phyloP scores from a whole-genome alignment of 2,329 filamentous ascomycete species.

The Xylariaceae sp. region DNA sequence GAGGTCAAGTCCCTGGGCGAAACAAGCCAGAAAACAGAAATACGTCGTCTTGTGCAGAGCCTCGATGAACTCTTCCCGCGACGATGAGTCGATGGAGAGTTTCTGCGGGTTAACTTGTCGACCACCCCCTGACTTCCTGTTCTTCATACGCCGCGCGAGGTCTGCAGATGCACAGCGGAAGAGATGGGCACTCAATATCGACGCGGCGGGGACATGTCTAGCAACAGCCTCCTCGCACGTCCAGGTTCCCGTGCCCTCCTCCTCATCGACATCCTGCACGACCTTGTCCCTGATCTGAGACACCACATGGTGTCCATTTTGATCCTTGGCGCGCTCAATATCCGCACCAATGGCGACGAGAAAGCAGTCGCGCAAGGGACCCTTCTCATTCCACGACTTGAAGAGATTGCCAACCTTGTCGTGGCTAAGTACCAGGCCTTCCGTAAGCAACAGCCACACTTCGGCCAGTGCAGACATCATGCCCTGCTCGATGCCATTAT shows the following conservation, averaged over 20 bases:
- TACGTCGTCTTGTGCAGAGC: slow-evolving; percentile 68
- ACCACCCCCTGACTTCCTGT: slow-evolving; percentile 55
- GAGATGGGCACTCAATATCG: slow-evolving; percentile 67
- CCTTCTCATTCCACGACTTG: slow-evolving; percentile 63
- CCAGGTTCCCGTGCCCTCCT: slow-evolving; percentile 73
- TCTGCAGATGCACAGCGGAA: slow-evolving; percentile 70
- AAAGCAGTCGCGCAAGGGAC: slow-evolving; percentile 65
- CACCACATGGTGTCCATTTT: slow-evolving; percentile 58
- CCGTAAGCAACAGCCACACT: slow-evolving; percentile 68
- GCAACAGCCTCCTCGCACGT: slow-evolving; percentile 66
- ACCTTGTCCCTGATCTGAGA: slow-evolving; percentile 72
- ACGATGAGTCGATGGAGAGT: slow-evolving; percentile 34
- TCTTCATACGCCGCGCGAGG: slow-evolving; percentile 59
- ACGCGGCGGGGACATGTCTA: slow-evolving; percentile 69
- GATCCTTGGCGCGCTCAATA: slow-evolving; percentile 59
- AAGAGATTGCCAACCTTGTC: slow-evolving; percentile 68
- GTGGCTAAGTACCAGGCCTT: slow-evolving; percentile 62
- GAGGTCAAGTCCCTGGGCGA: slow-evolving; percentile 70
- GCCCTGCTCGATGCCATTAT: slow-evolving; percentile 77
- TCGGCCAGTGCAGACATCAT: slow-evolving; percentile 72
- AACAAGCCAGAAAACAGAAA: slow-evolving; percentile 65
- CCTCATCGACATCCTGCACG: slow-evolving; percentile 70
- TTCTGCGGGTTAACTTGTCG: slow-evolving; percentile 31
- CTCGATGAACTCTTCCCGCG: slow-evolving; percentile 58
- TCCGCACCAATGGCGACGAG: slow-evolving; percentile 68